A percentile compares a stretch with the other conserved stretches of the same genome.
phyloP scores from a whole-genome alignment of 768 basidiomycete genomes.

The Serendipita sp. region DNA sequence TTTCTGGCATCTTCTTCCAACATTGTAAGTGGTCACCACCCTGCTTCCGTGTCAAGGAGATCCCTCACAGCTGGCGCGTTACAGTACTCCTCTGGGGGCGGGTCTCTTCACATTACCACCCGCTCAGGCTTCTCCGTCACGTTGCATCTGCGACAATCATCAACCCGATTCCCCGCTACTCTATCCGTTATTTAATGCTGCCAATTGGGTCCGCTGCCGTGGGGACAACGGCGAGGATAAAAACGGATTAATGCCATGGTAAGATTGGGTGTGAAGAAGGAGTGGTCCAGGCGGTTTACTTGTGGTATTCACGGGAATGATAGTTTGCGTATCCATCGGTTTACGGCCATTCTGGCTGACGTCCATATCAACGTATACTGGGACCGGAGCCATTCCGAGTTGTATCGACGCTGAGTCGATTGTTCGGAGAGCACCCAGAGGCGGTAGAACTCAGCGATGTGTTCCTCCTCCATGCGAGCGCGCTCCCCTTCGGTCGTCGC shows the following conservation, averaged over 20 bases:
- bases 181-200: slow-evolving; percentile 16
- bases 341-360: slow-evolving; percentile 39
- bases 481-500: slow-evolving; percentile 27
- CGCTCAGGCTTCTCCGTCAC: slow-evolving; percentile 14
- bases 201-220: background rate
- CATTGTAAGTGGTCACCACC: slow-evolving; percentile 13
- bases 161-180: slow-evolving; percentile 17
- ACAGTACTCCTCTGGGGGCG: slow-evolving; percentile 17
- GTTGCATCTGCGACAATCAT: slow-evolving; percentile 15
- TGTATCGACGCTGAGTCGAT: slow-evolving; percentile 40
- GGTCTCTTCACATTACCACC: slow-evolving; percentile 17
- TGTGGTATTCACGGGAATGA: background rate
- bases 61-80: background rate
- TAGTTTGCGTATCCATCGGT: slow-evolving; percentile 22
- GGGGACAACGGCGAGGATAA: background rate
- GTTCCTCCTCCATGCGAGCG: slow-evolving; percentile 33
- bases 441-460: slow-evolving; percentile 52
- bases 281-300: too few species aligned
- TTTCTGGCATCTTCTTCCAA: slow-evolving; percentile 18
- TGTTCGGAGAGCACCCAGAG: slow-evolving; percentile 63
- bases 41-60: background rate
- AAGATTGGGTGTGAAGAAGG: background rate
- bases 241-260: background rate
- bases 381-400: slow-evolving; percentile 47
- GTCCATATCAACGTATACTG: slow-evolving; percentile 43